Evolutionary conservation across 345 rosid species (phyloP), one percentile per base, ranked within the genome.

Genomic region (Arabidopsis arenosa): DNA sequence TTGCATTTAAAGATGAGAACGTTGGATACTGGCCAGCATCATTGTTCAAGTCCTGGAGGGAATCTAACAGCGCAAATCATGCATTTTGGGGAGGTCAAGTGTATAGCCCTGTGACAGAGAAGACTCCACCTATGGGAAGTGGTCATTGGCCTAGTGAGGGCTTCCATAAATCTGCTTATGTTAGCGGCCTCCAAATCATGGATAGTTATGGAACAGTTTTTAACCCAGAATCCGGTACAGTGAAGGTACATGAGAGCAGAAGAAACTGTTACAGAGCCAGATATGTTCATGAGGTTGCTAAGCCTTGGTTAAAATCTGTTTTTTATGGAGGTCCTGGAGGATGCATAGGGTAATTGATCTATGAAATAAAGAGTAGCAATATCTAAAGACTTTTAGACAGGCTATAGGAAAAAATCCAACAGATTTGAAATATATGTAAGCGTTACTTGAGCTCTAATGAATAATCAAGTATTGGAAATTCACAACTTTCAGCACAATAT

Each of bases 11-110:
- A 3, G 2, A 12, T 21, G 57, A 76, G 26, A 10, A 12, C 5
- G 4, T 76, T 15, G 83, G 80, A 6, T 73, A 77, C 36, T 77
- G 79, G 79, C 76, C 79, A 48, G 55, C 28, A 7, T 3, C 71
- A 5, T 11, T 74, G 60, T 63, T 81, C 61, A 6, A 14, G 30
- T 12, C 9, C 44, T 1, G 11, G 8, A 28, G 49, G 2, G 39
- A 48, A 21, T 39, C 17, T 55, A 40, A 54, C 2, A 5, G 3
- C 18, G 65, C 48, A 40, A 5, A 2, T 32, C 52, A 30, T 35
- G 72, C 43, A 28, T 13, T 72, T 44, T 74, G 72, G 78, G 72
- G 72, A 32, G 72, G 66, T 39, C 55, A 56, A 65, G 64, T 9
- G 0, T 74, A 56, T 15, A 65, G 17, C 40, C 66, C 58, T 45